These are phyloP conservation scores for Dichotomopilus funicola DNA, from an alignment of 2,329 filamentous ascomycete genomes.

Conservation along the genomic window DNA sequence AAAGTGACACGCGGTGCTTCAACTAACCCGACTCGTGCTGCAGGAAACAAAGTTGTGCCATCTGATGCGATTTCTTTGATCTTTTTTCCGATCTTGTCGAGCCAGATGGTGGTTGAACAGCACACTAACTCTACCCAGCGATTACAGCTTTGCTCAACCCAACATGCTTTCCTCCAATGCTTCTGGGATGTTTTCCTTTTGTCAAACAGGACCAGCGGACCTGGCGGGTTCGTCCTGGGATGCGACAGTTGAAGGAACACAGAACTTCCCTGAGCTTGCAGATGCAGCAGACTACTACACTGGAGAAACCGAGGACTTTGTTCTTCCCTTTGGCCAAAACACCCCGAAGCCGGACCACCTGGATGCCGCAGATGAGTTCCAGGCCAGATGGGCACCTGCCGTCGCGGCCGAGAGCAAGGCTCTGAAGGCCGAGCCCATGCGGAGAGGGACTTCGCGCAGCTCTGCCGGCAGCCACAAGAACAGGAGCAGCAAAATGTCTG, in stretches of 20 bases:
- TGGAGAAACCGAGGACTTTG: slow-evolving; percentile 50
- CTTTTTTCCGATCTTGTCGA: slow-evolving; percentile 31
- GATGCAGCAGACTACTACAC: slow-evolving; percentile 44
- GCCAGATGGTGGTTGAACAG: slow-evolving; percentile 41
- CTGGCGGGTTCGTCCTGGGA: slow-evolving; percentile 51
- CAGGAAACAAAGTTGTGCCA: slow-evolving; percentile 54
- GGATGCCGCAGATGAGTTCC: slow-evolving; percentile 41
- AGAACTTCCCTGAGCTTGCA: slow-evolving; percentile 51
- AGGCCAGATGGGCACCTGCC: slow-evolving; percentile 42
- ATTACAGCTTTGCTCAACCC: slow-evolving; percentile 50
- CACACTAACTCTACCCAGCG: slow-evolving; percentile 51
- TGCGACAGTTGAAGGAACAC: slow-evolving; percentile 51
- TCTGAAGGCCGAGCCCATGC: slow-evolving; percentile 38
- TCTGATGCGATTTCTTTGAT: slow-evolving; percentile 30
- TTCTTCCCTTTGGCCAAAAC: slow-evolving; percentile 49
- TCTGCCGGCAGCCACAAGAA: slow-evolving; percentile 41
- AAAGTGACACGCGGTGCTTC: slow-evolving; percentile 10
- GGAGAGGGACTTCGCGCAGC: slow-evolving; percentile 38
- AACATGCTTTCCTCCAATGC: slow-evolving; percentile 45
- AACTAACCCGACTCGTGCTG: slow-evolving; percentile 31
- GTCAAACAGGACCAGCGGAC: slow-evolving; percentile 55
- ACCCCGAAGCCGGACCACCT: slow-evolving; percentile 46
- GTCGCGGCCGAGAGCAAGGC: slow-evolving; percentile 32
- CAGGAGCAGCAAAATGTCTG: slow-evolving; percentile 36
- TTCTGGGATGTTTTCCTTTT: slow-evolving; percentile 50